Base-by-base conservation (phyloP, 2,329 filamentous ascomycete genomes). In the Phoma sp. region DNA sequence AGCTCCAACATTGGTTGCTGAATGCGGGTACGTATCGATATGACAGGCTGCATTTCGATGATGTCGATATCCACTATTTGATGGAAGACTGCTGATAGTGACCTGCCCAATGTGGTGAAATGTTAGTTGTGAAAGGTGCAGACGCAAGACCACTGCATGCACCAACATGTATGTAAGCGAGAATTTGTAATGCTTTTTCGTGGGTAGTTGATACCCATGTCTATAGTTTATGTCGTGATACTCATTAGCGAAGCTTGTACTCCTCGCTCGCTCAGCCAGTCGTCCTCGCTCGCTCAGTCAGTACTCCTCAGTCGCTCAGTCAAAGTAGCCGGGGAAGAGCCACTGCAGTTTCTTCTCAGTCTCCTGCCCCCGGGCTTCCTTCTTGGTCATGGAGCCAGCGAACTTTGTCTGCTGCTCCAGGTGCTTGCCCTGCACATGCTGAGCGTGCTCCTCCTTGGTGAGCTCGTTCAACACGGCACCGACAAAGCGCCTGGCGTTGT, bases 391-490 rank as follows among this genome's bases (percentile, higher is more conserved):
- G 69, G 85, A 84, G 60, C 96, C 85, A 33, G 91, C 91, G 59
- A 91, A 92, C 72, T 88, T 89, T 56, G 87, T 87, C 29, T 84
- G 83, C 12, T 91, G 91, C 68, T 87, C 88, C 72, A 92, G 85
- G 76, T 96, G 92, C 81, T 89, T 93, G 20, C 89, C 95, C 56
- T 83, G 78, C 33, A 97, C 87, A 51, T 95, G 76, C 53, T 93
- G 87, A 48, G 76, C 79, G 76, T 96, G 86, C 72, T 93, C 89
- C 55, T 90, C 83, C 72, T 90, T 88, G 66, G 85, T 87, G 66
- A 98, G 81, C 76, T 92, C 88, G 75, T 98, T 91, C 49, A 99
- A 81, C 37, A 98, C 92, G 26, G 90, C 91, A 29, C 86, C 91
- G 28, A 99, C 88, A 51, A 98, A 88, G 45, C 87, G 83, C 74